Base-by-base conservation (phyloP, 75 land plant genomes). In the Picea sitchensis region DNA sequence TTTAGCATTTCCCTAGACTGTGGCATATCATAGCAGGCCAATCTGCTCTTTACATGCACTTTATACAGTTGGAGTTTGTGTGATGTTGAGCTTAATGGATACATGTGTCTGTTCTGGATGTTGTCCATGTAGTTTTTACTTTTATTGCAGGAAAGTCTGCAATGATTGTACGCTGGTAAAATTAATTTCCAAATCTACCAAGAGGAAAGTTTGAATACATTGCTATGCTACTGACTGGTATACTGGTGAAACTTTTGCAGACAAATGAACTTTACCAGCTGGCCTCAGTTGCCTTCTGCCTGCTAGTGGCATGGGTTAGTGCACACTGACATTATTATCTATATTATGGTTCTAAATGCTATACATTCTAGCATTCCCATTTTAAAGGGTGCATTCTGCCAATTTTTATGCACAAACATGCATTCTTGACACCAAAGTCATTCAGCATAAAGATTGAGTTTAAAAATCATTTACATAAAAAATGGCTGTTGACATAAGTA, bases 221-320 rank as follows among this genome's bases (percentile, higher is more conserved):
- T 38, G 20, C 51, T 38, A 44, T 20, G 3, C 18, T 71, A n/a
- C 73, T 71, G 54, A 71, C 47, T 71, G 41, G 21, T 44, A 5
- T 57, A 30, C 14, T 75, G 3, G 14, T 58, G 15, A 31, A 58
- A 75, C 34, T 41, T 77, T 14, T 88, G 87, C 94, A 98, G 94
- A 93, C 96, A 38, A 98, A 93, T 85, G 99, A 98, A 75, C 94
- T 98, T 5, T 98, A 93, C 83, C 99, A 98, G 77, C 75, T 95
- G 80, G 93, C 98, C 63, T 85, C 96, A 8, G 99, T 98, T 58
- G 99, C 99, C 62, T 98, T 98, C 83, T 98, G 99, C 90, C 87
- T 98, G 78, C 86, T 93, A 34, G 93, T 95, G 65, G 99, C 99
- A 64, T 98, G 98, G 99, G 99, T 96, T 79, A 57, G 91, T 79